Evolutionary conservation across 1,284 basidiomycete species (phyloP).

Genomic region (Ustilago esculenta): DNA sequence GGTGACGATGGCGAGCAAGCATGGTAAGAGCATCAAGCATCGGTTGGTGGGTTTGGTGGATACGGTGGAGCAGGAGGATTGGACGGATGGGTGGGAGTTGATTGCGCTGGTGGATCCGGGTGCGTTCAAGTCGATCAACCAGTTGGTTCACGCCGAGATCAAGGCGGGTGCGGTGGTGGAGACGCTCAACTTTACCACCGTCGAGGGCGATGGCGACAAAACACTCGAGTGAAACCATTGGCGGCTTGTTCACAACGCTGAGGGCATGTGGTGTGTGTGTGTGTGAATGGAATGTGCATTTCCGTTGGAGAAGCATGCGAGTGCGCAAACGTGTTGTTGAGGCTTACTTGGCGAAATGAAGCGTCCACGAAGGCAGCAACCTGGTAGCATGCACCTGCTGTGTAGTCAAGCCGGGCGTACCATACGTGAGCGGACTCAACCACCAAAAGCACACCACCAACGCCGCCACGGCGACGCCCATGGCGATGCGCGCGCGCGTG

Average conservation of each 20-base stretch:
- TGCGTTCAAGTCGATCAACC: conserved; percentile 87
- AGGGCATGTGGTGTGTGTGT: too few species aligned
- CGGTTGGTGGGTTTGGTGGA: conserved; percentile 79
- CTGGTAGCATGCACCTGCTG: conserved; percentile 42
- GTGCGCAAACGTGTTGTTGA: too few species aligned
- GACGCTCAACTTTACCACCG: conserved; percentile 69
- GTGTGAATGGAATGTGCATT: neutral
- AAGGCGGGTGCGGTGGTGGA: conserved; percentile 78
- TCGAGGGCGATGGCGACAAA: conserved; percentile 61
- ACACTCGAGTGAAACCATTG: conserved; percentile 29
- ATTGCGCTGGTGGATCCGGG: conserved; percentile 87
- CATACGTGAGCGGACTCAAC: conserved; percentile 62
- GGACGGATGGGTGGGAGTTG: conserved; percentile 82
- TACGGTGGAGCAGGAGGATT: conserved; percentile 85
- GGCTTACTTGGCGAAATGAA: conserved; percentile 52
- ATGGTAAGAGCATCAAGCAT: conserved; percentile 78
- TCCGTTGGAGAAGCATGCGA: neutral
- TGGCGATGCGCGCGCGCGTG: conserved; percentile 14
- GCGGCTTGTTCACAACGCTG: neutral
- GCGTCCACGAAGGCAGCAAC: conserved; percentile 55
- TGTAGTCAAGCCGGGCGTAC: conserved; percentile 43
- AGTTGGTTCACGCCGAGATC: conserved; percentile 82
- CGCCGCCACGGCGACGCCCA: conserved; percentile 18
- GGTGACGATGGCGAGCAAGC: conserved; percentile 79
- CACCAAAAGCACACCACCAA: conserved; percentile 51